phyloP scores from a whole-genome alignment of 2,329 filamentous ascomycete species.

The Aspergillus puulaauensis region DNA sequence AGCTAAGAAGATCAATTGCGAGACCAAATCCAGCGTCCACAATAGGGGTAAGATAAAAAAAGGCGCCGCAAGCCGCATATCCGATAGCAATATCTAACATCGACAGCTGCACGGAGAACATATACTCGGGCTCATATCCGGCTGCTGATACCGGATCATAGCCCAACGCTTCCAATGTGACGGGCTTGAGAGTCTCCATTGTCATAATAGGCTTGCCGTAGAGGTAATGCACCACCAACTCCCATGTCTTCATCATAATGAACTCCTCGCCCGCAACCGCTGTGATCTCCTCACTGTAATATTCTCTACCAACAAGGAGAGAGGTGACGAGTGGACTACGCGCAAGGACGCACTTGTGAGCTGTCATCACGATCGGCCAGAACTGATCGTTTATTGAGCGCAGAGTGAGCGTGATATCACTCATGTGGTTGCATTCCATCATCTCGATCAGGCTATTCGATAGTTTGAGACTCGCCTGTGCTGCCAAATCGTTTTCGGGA shows the following conservation, averaged over 20 bases:
- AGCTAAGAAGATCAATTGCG: slow-evolving; percentile 23
- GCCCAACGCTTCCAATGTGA: slow-evolving; percentile 15
- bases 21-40: slow-evolving; percentile 27
- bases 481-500: background rate
- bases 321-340: slow-evolving; percentile 24
- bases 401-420: slow-evolving; percentile 24
- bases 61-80: slow-evolving; percentile 32
- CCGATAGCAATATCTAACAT: slow-evolving; percentile 31
- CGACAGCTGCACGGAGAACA: slow-evolving; percentile 18
- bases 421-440: slow-evolving; percentile 15
- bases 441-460: slow-evolving; percentile 15
- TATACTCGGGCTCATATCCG: background rate
- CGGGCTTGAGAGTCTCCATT: slow-evolving; percentile 12
- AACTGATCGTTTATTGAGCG: slow-evolving; percentile 19
- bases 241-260: slow-evolving; percentile 23
- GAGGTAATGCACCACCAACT: slow-evolving; percentile 25
- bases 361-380: slow-evolving; percentile 14
- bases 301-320: slow-evolving; percentile 15
- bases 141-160: slow-evolving; percentile 7
- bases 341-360: slow-evolving; percentile 24
- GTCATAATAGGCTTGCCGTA: slow-evolving; percentile 27
- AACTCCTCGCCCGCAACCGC: slow-evolving; percentile 23
- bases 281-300: slow-evolving; percentile 11
- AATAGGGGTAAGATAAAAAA: slow-evolving; percentile 25
- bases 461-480: background rate